Evolutionary conservation across 192 early-diverging fungal species (phyloP).

Genomic region (Coemansia sp.): DNA sequence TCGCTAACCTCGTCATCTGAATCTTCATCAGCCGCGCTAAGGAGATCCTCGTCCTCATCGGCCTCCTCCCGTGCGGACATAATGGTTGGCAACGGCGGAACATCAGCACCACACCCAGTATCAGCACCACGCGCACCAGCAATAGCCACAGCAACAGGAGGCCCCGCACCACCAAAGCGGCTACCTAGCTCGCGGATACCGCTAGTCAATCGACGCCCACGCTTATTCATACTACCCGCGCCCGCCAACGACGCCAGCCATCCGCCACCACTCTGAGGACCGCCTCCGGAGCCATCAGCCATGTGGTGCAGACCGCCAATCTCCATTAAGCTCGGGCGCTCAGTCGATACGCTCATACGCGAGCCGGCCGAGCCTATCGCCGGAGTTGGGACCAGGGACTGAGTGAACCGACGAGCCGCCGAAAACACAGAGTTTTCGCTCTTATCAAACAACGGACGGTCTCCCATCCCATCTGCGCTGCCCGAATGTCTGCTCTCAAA

Average conservation of each 20-base stretch:
- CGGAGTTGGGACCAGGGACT: slow-evolving; percentile 24
- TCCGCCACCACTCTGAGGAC: slow-evolving; percentile 9
- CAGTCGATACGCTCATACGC: slow-evolving; percentile 56
- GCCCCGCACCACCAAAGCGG: slow-evolving; percentile 8
- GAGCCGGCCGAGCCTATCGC: slow-evolving; percentile 11
- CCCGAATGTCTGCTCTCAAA: slow-evolving; percentile 5
- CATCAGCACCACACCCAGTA: neutral
- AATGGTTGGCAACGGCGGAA: slow-evolving; percentile 34
- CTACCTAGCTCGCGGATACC: slow-evolving; percentile 26
- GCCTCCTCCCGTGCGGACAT: slow-evolving; percentile 35
- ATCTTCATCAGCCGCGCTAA: neutral
- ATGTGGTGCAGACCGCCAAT: slow-evolving; percentile 13
- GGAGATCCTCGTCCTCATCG: neutral
- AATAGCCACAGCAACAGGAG: slow-evolving; percentile 1
- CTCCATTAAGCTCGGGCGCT: slow-evolving; percentile 55
- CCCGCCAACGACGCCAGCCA: slow-evolving; percentile 37
- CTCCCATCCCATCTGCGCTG: neutral
- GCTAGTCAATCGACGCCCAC: slow-evolving; percentile 23
- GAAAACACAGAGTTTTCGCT: slow-evolving; percentile 19
- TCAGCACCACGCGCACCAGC: slow-evolving; percentile 12
- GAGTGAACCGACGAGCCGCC: slow-evolving; percentile 26
- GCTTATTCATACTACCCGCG: slow-evolving; percentile 10
- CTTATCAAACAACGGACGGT: neutral
- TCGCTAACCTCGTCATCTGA: neutral
- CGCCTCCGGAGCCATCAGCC: neutral